phyloP scores from a whole-genome alignment of 2,329 filamentous ascomycete genomes.

The Tolypocladium cylindrosporum region DNA sequence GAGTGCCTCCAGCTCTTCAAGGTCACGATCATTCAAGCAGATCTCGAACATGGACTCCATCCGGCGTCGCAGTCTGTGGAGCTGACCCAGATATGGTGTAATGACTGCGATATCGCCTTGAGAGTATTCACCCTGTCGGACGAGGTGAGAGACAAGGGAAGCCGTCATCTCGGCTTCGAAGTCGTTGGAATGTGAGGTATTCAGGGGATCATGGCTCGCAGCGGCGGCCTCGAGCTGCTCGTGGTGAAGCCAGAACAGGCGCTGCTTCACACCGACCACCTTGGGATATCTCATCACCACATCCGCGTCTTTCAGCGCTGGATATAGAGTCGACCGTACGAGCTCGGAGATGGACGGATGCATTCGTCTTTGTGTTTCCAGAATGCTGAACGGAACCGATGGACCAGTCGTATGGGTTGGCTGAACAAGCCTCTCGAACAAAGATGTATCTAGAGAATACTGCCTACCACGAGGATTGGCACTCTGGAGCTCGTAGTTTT shows the following conservation, averaged over 20 bases:
- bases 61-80: slow-evolving; percentile 36
- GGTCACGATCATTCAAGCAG: slow-evolving; percentile 53
- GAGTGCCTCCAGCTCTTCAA: slow-evolving; percentile 36
- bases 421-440: slow-evolving; percentile 51
- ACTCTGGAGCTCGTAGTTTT: slow-evolving; percentile 42
- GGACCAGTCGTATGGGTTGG: slow-evolving; percentile 10
- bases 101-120: slow-evolving; percentile 57
- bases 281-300: slow-evolving; percentile 28
- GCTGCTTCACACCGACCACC: slow-evolving; percentile 41
- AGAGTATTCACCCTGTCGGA: slow-evolving; percentile 52
- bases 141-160: slow-evolving; percentile 53
- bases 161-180: slow-evolving; percentile 56
- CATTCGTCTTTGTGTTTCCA: slow-evolving; percentile 57
- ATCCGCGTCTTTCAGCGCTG: slow-evolving; percentile 38
- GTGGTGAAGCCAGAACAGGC: slow-evolving; percentile 56
- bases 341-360: slow-evolving; percentile 50
- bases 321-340: slow-evolving; percentile 48
- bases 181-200: slow-evolving; percentile 41
- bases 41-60: slow-evolving; percentile 46
- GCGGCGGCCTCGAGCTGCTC: slow-evolving; percentile 29
- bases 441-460: slow-evolving; percentile 47
- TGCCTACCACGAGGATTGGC: slow-evolving; percentile 34
- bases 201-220: slow-evolving; percentile 17
- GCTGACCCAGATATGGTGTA: slow-evolving; percentile 54
- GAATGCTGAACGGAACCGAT: slow-evolving; percentile 19